phyloP scores from a whole-genome alignment of 306 rosid genomes.

The Rosa persica region DNA sequence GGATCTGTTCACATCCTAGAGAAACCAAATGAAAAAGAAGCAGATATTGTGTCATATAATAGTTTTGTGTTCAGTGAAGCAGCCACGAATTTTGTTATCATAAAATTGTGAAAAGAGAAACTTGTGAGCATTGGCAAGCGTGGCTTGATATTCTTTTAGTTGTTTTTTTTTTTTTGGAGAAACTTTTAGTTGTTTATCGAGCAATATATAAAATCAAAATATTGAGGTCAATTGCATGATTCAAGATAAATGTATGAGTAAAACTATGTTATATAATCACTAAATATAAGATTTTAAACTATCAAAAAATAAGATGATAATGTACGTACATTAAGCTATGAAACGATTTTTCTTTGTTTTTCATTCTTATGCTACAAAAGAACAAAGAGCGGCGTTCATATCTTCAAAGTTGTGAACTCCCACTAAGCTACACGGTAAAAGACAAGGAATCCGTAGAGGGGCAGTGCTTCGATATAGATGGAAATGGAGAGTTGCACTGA shows the following conservation, averaged over 20 bases:
- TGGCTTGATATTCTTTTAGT: neutral
- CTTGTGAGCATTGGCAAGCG: neutral
- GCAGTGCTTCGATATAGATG: neutral
- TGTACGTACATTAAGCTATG: neutral
- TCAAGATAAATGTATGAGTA: neutral
- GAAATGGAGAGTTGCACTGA: constrained; percentile 9
- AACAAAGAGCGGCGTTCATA: neutral
- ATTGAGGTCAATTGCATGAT: neutral
- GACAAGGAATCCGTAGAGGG: neutral
- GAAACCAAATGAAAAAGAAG: constrained; percentile 17
- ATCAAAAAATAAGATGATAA: neutral
- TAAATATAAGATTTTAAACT: too few species aligned
- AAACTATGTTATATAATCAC: too few species aligned
- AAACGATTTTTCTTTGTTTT: neutral
- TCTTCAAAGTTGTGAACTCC: neutral
- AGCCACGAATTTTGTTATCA: neutral
- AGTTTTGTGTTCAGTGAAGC: neutral
- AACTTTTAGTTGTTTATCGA: neutral
- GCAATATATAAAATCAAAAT: neutral
- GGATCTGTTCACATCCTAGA: neutral
- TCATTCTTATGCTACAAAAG: neutral
- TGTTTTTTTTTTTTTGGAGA: too few species aligned
- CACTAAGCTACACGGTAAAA: neutral
- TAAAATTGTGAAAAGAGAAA: neutral
- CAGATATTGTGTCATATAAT: constrained; percentile 7